Base-by-base conservation (phyloP, 441 rosid species). In the Euphorbia celastroides region DNA sequence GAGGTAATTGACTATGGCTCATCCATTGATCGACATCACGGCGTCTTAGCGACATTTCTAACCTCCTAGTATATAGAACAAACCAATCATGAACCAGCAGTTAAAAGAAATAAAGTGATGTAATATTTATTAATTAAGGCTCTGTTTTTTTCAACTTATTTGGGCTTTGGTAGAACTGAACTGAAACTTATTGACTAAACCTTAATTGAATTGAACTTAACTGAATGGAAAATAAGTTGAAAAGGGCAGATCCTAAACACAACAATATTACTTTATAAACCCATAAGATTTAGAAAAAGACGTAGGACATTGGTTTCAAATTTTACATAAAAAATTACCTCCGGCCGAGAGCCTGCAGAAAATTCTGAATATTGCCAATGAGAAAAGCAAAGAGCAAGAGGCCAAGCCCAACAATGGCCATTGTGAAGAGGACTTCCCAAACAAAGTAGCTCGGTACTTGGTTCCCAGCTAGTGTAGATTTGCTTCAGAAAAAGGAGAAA, bases 11-110 rank as follows among this genome's bases (percentile, higher is more conserved):
- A 11, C 97, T 82, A 78, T 81, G 97, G 56, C 88, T 87, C 97
- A 93, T 90, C 96, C 97, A 93, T 52, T 84, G 92, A 74, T 89
- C 92, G 72, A 93, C 84, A 79, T 93, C 98, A 56, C 95, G 96
- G 20, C 81, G 83, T 76, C 96, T 87, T 59, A 87, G 74, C 46
- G 90, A 80, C 96, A 83, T 87, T 80, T 90, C 96, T 76, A 86
- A 68, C 78, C 87, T 84, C 90, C 95, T 93, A 71, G 30, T 23
- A 51, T 32, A 6, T 20, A 62, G 27, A 50, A 36, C 1, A 74
- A 78, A 1, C 41, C 32, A 60, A 63, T 58, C 61, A 61, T 14
- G 26, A 67, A 68, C 66, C 36, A 48, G 63, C 46, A 16, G 20
- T 52, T 50, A 34, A 34, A 34, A 34, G 38, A 34, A 34, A 34